A percentile compares a stretch with the other conserved stretches of the same genome.
phyloP scores from a whole-genome alignment of 2,329 filamentous ascomycete species.

The Epichloe sibirici region DNA sequence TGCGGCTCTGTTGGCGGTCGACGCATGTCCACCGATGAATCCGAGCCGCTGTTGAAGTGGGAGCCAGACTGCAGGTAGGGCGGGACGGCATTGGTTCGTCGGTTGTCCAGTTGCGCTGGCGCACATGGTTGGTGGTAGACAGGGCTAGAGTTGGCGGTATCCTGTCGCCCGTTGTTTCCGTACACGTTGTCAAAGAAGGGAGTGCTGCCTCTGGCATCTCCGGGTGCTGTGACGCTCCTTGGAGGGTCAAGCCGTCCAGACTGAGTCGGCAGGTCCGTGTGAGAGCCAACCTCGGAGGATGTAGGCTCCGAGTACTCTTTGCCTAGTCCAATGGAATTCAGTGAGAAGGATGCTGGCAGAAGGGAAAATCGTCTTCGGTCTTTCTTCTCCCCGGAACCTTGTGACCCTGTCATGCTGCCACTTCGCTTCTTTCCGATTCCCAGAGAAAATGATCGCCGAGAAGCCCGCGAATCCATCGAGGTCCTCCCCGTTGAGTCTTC shows the following conservation, averaged over 20 bases:
- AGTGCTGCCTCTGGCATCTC: conserved; percentile 23
- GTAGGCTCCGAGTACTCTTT: conserved; percentile 32
- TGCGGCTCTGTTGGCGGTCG: conserved; percentile 26
- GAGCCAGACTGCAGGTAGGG: conserved; percentile 32
- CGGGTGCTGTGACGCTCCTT: conserved; percentile 23
- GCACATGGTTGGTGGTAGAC: conserved; percentile 30
- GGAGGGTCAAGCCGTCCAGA: conserved; percentile 22
- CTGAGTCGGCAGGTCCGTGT: conserved; percentile 41
- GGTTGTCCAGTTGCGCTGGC: conserved; percentile 26
- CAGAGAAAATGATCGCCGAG: conserved; percentile 58
- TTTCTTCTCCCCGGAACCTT: conserved; percentile 43
- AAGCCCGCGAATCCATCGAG: conserved; percentile 57
- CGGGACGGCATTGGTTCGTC: conserved; percentile 31
- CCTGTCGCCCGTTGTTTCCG: conserved; percentile 25
- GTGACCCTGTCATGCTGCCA: conserved; percentile 49
- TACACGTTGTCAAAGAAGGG: conserved; percentile 29
- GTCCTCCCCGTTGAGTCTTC: conserved; percentile 39
- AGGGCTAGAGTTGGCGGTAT: conserved; percentile 21
- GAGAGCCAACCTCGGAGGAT: conserved; percentile 35
- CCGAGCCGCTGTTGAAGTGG: conserved; percentile 38
- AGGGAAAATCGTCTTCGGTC: conserved; percentile 58
- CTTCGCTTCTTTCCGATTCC: conserved; percentile 59
- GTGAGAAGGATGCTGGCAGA: conserved; percentile 49
- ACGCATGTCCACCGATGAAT: conserved; percentile 39
- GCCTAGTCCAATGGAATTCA: conserved; percentile 50